Conservation (phyloP, 176 grass and related monocot species). For the Canna indica region DNA sequence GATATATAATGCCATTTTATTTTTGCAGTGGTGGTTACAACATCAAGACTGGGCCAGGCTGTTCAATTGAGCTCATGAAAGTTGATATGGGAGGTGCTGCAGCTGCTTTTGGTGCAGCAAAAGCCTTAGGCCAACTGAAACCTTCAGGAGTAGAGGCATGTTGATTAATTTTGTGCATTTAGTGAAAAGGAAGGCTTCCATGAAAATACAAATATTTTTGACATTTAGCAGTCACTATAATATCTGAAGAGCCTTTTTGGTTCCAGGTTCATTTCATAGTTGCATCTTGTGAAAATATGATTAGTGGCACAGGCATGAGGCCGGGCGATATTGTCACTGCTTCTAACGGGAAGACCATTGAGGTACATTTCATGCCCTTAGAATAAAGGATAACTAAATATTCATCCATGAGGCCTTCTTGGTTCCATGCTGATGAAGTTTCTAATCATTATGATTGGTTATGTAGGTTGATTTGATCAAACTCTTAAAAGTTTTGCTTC, state of each 20-base stretch:
- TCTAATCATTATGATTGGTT: not conserved
- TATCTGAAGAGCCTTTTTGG: constrained; percentile 3
- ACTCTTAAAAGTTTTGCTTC: too few relatives aligned
- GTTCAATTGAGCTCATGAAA: constrained; percentile 92
- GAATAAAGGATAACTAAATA: not conserved
- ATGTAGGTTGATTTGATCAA: constrained; percentile 2
- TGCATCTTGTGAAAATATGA: constrained; percentile 99
- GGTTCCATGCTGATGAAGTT: not conserved
- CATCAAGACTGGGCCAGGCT: constrained; percentile 89
- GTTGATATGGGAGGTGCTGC: constrained; percentile 97
- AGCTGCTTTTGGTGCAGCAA: constrained; percentile 83
- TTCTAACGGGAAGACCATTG: constrained; percentile 94
- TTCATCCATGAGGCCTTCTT: not conserved
- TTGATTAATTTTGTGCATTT: not conserved
- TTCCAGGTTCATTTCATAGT: constrained; percentile 93
- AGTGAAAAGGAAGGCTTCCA: not conserved
- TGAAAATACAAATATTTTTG: not conserved
- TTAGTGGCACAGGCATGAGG: constrained; percentile 97
- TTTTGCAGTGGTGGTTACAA: constrained; percentile 99
- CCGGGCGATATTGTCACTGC: constrained; percentile 96
- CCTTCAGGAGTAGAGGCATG: constrained; percentile 87
- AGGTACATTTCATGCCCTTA: constrained; percentile 33
- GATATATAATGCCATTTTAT: too few relatives aligned
- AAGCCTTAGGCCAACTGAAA: constrained; percentile 92
- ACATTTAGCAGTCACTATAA: too few relatives aligned